phyloP scores from a whole-genome alignment of 1,284 basidiomycete species.

The Cutaneotrichosporon dermatis region DNA sequence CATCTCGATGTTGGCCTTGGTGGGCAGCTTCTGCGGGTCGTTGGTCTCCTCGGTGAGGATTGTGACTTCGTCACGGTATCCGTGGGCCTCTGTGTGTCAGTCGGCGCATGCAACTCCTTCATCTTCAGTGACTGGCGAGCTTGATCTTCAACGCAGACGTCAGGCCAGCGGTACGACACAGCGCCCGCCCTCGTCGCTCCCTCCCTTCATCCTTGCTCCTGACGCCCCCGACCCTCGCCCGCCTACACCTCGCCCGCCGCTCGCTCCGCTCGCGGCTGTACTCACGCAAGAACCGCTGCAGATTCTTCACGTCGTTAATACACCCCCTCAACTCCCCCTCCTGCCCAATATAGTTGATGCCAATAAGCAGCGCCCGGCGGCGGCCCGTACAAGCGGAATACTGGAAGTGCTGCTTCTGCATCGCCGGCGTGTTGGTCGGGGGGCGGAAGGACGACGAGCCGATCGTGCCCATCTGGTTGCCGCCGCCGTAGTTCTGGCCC shows the following conservation, averaged over 20 bases:
- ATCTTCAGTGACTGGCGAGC: too few species aligned
- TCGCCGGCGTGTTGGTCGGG: background rate
- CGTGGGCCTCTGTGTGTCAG: constrained; percentile 52
- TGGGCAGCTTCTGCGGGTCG: constrained; percentile 65
- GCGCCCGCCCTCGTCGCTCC: too few species aligned
- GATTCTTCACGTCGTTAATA: constrained; percentile 80
- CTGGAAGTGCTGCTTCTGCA: constrained; percentile 59
- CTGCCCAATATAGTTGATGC: constrained; percentile 70
- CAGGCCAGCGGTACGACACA: too few species aligned
- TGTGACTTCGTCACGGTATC: constrained; percentile 84
- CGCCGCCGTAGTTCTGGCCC: background rate
- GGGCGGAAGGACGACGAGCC: background rate
- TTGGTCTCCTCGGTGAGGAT: constrained; percentile 71
- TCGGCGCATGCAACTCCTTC: background rate
- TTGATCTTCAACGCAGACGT: too few species aligned
- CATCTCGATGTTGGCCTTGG: constrained; percentile 72
- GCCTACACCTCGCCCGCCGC: too few species aligned
- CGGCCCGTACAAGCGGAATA: constrained; percentile 66
- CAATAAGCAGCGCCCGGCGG: constrained; percentile 22
- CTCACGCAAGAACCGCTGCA: constrained; percentile 61
- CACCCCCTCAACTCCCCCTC: constrained; percentile 66
- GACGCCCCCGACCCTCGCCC: too few species aligned
- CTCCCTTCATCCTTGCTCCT: too few species aligned
- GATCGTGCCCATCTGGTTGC: background rate
- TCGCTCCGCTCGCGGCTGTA: background rate